Base-by-base conservation (phyloP, 306 rosid species). In the Trifolium fragiferum region DNA sequence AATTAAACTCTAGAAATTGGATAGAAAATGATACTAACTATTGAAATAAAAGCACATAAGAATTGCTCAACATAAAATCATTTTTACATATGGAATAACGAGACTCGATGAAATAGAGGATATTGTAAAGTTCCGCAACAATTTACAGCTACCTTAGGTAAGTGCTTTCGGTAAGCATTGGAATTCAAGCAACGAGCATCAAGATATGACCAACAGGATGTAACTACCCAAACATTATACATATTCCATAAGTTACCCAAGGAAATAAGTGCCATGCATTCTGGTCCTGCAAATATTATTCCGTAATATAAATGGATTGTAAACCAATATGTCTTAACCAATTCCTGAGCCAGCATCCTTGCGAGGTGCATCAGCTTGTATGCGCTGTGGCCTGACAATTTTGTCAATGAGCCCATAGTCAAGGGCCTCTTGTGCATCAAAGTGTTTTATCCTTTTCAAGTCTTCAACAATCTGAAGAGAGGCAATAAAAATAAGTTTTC, bases 391-490 rank as follows among this genome's bases (percentile, higher is more conserved):
- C 85, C 95, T 88, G 20, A 84, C 84, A 16, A 94, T 66, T 11
- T 89, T 91, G 83, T 94, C 99, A 38, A 94, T 82, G 68, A 94
- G 86, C 57, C 99, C 99, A 59, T 94, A 94, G n/a, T 94, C 99
- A 38, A 91, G 84, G 82, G 99, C 97, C 80, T 87, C 90, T 76
- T 85, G 88, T 41, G 99, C 81, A 78, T 70, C 80, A 57, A 91
- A 91, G 8, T 87, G 91, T 85, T 88, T 91, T 87, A 83, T 73
- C 79, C 89, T 75, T 60, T 92, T 72, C 62, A 90, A 79, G 86
- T 94, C 98, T 77, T 81, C 62, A 79, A 69, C 53, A 66, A 91
- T 88, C 96, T 90, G 90, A 79, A 85, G 55, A 72, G 13, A 77
- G 19, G 81, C 64, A 71, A 75, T 58, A 58, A 69, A 81, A 3